These are phyloP conservation scores for Pecoramyces ruminantium DNA, from an alignment of 192 early-diverging fungal genomes.

Conservation along the genomic window DNA sequence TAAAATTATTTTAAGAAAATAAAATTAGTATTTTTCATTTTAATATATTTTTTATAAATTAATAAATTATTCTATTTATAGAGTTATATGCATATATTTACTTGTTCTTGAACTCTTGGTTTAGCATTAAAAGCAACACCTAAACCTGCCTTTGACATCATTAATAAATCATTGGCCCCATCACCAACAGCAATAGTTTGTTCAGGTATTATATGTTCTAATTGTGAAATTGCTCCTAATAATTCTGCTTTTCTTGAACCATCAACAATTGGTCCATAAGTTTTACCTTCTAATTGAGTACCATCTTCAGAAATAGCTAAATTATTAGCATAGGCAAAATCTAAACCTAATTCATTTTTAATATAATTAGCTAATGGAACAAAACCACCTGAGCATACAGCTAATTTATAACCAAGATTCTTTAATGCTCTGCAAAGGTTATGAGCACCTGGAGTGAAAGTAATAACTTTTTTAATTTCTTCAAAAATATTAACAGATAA, in stretches of 20 bases:
- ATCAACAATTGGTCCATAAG: constrained; percentile 75
- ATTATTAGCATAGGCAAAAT: constrained; percentile 92
- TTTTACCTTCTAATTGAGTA: constrained; percentile 60
- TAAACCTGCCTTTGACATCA: constrained; percentile 82
- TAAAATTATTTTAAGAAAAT: neutral
- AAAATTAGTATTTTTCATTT: neutral
- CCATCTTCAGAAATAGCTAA: constrained; percentile 76
- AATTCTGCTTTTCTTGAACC: constrained; percentile 86
- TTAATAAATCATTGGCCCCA: constrained; percentile 92
- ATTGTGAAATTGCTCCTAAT: constrained; percentile 86
- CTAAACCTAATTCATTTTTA: constrained; percentile 71
- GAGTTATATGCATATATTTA: too few relatives aligned
- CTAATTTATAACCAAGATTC: constrained; percentile 81
- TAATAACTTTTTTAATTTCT: constrained; percentile 50
- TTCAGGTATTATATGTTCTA: constrained; percentile 64
- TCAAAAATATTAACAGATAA: constrained; percentile 68
- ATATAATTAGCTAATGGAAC: constrained; percentile 83
- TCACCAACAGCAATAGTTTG: constrained; percentile 98
- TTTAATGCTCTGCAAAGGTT: constrained; percentile 79
- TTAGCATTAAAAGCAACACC: constrained; percentile 98
- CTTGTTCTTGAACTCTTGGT: constrained; percentile 82
- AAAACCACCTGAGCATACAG: constrained; percentile 85
- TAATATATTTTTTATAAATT: neutral
- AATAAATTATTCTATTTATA: neutral
- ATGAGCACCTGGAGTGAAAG: constrained; percentile 77